Conservation (phyloP, 73 alveolate genomes). For the Uronychia setigera region DNA sequence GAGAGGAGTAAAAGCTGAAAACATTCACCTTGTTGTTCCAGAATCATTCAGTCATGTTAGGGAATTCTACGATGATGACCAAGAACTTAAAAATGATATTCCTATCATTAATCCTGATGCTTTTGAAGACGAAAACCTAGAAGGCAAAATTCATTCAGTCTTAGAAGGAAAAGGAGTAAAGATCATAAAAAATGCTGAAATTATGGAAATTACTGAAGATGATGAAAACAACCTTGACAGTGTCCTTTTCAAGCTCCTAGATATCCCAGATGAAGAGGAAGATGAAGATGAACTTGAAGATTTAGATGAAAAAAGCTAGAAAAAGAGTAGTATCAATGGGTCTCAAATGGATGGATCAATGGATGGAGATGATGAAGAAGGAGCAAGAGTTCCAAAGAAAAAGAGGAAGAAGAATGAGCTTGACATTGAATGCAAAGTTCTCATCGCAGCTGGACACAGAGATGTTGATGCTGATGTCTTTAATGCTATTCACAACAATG, state of each 20-base stretch:
- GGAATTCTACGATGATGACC: constrained; percentile 68
- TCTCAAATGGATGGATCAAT: constrained; percentile 37
- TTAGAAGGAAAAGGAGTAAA: constrained; percentile 71
- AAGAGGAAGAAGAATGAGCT: constrained; percentile 80
- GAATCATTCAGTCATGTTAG: constrained; percentile 79
- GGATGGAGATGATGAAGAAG: constrained; percentile 53
- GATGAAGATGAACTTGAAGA: constrained; percentile 73
- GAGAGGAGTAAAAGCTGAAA: constrained; percentile 91
- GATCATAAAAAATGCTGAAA: constrained; percentile 66
- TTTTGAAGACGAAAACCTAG: constrained; percentile 76
- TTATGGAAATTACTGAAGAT: constrained; percentile 63
- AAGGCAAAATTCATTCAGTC: constrained; percentile 58
- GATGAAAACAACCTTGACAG: constrained; percentile 65
- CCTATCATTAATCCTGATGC: constrained; percentile 79
- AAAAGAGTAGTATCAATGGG: constrained; percentile 44
- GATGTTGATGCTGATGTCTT: constrained; percentile 98
- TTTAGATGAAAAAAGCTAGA: constrained; percentile 59
- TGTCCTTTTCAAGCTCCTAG: constrained; percentile 63
- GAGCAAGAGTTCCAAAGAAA: constrained; percentile 63
- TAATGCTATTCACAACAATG: constrained; percentile 96
- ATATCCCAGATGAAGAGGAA: constrained; percentile 78
- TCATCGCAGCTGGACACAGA: constrained; percentile 96
- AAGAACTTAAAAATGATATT: constrained; percentile 62
- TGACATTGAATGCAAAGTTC: constrained; percentile 74
- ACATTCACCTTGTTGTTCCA: constrained; percentile 92